Conservation (phyloP, 805 yeast species). For the Kodamaea nitidulidarum region DNA sequence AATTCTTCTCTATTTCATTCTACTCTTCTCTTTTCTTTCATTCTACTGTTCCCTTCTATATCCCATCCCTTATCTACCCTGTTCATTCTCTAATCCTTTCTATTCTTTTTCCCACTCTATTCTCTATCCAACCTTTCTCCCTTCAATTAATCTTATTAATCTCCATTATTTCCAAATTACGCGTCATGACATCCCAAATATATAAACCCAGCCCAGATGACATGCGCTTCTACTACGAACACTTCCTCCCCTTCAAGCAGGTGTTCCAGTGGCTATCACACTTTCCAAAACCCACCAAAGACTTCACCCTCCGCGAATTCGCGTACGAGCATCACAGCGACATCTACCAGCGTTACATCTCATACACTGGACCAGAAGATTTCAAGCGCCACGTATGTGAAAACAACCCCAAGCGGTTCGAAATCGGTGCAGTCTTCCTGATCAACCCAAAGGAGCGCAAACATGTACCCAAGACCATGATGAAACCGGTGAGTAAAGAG, state of each 20-base stretch:
- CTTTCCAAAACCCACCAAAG: constrained; percentile 67
- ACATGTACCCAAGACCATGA: constrained; percentile 64
- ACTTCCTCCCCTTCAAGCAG: constrained; percentile 69
- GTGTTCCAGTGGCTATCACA: constrained; percentile 90
- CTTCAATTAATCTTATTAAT: too few species aligned
- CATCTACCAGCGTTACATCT: constrained; percentile 85
- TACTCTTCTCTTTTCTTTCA: too few species aligned
- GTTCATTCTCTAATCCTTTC: not conserved
- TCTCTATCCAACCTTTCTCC: too few species aligned
- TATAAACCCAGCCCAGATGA: constrained; percentile 29
- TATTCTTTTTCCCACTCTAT: not conserved
- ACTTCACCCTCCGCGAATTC: constrained; percentile 86
- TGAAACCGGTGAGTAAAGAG: constrained; percentile 82
- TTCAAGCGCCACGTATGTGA: constrained; percentile 72
- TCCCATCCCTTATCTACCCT: too few species aligned
- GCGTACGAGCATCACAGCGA: constrained; percentile 88
- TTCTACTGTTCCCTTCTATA: too few species aligned
- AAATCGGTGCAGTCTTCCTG: constrained; percentile 88
- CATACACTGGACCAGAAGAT: constrained; percentile 62
- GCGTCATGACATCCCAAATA: not conserved
- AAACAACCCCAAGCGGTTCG: constrained; percentile 85
- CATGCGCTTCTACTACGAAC: constrained; percentile 67
- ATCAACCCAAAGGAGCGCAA: constrained; percentile 86
- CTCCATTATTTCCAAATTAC: too few species aligned
- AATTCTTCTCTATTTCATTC: too few species aligned